phyloP scores from a whole-genome alignment of 2,329 filamentous ascomycete species.

The Verticillium nonalfalfae region DNA sequence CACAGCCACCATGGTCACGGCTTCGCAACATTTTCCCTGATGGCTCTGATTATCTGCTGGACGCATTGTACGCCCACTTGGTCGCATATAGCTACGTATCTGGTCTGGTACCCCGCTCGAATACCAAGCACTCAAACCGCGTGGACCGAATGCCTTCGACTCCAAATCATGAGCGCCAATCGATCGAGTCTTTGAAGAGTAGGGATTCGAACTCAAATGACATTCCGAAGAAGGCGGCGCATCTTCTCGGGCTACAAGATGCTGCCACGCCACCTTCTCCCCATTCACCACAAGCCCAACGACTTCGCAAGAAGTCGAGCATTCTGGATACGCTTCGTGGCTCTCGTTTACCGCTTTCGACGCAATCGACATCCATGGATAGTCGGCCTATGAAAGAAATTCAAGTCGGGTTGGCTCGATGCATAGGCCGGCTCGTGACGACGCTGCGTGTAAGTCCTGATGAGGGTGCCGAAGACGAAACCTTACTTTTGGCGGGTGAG shows the following conservation, averaged over 20 bases:
- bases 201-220: slow-evolving; percentile 18
- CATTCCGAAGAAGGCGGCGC: slow-evolving; percentile 47
- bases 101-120: slow-evolving; percentile 16
- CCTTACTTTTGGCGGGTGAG: slow-evolving; percentile 3
- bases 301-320: slow-evolving; percentile 1
- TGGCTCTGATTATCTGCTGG: slow-evolving; percentile 48
- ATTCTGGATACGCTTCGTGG: not conserved
- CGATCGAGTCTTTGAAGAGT: slow-evolving; percentile 5
- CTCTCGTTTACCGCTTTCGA: not conserved
- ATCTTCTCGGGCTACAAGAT: slow-evolving; percentile 38
- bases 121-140: not conserved
- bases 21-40: slow-evolving; percentile 46
- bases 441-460: slow-evolving; percentile 30
- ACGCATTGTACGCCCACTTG: slow-evolving; percentile 53
- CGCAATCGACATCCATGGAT: not conserved
- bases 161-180: slow-evolving; percentile 3
- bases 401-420: slow-evolving; percentile 41
- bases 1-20: slow-evolving; percentile 29
- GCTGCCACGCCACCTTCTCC: slow-evolving; percentile 12
- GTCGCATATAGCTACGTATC: slow-evolving; percentile 53
- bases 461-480: slow-evolving; percentile 2
- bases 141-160: not conserved
- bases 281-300: slow-evolving; percentile 2
- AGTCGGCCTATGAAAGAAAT: slow-evolving; percentile 30
- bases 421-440: slow-evolving; percentile 42